phyloP scores from a whole-genome alignment of 164 flowering plant species.

The Vitis rotundifolia region DNA sequence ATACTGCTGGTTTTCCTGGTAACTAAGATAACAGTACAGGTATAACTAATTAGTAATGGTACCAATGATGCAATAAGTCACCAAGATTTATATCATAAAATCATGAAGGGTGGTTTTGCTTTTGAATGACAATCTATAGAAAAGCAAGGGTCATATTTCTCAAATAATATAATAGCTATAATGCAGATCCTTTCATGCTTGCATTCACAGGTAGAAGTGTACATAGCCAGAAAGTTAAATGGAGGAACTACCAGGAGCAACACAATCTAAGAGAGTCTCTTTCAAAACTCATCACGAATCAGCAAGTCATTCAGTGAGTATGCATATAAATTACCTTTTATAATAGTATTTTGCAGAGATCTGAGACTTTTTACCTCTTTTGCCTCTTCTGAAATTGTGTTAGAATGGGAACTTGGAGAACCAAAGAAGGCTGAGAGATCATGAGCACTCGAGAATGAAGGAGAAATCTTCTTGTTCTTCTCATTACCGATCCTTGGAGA shows the following conservation, averaged over 20 bases:
- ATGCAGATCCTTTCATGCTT: background rate
- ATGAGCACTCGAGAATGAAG: background rate
- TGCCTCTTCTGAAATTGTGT: background rate
- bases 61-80: background rate
- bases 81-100: background rate
- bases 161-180: background rate
- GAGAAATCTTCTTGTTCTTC: background rate
- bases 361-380: background rate
- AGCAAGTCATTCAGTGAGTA: background rate
- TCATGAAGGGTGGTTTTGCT: background rate
- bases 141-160: too few relatives aligned
- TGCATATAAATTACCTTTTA: background rate
- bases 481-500: conserved; percentile 4
- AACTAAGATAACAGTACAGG: background rate
- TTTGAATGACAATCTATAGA: background rate
- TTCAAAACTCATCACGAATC: background rate
- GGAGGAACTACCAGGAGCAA: background rate
- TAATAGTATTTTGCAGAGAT: background rate
- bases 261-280: background rate
- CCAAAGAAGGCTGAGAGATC: background rate
- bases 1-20: background rate
- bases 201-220: background rate
- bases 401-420: conserved; percentile 1
- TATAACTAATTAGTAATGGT: background rate
- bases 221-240: background rate